phyloP scores from a whole-genome alignment of 805 yeast species.

The Lachancea kluyveri region DNA sequence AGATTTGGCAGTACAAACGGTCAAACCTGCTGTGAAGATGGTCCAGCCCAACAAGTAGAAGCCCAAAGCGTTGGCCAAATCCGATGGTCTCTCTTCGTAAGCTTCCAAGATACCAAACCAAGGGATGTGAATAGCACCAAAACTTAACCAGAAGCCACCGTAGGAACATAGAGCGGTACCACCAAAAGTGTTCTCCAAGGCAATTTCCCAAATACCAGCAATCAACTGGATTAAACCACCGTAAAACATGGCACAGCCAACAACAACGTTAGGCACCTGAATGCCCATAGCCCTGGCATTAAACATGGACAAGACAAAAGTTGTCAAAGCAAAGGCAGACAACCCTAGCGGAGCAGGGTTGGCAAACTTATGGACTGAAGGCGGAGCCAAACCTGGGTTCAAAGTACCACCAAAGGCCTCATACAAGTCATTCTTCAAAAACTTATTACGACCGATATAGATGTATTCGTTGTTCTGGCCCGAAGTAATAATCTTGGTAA shows the following conservation, averaged over 20 bases:
- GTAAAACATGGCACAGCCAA: constrained; percentile 53
- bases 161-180: constrained; percentile 55
- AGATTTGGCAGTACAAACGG: constrained; percentile 53
- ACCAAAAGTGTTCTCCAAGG: constrained; percentile 60
- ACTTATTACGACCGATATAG: constrained; percentile 66
- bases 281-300: constrained; percentile 53
- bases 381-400: constrained; percentile 60
- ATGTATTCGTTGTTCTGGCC: constrained; percentile 57
- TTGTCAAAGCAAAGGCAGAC: constrained; percentile 55
- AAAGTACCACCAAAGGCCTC: constrained; percentile 80
- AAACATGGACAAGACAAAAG: constrained; percentile 51
- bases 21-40: constrained; percentile 50
- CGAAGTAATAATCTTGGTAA: constrained; percentile 28
- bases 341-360: constrained; percentile 65
- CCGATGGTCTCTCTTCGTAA: constrained; percentile 34
- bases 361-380: constrained; percentile 53
- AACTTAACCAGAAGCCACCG: constrained; percentile 70
- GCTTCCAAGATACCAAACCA: constrained; percentile 57
- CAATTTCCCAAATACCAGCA: constrained; percentile 65
- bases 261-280: constrained; percentile 44
- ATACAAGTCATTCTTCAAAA: constrained; percentile 51
- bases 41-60: constrained; percentile 59
- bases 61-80: constrained; percentile 47
- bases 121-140: constrained; percentile 50
- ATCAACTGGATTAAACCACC: constrained; percentile 56